Evolutionary conservation across 1,284 basidiomycete genomes (phyloP), one percentile per base, ranked within the genome.

Genomic region (Malassezia slooffiae): DNA sequence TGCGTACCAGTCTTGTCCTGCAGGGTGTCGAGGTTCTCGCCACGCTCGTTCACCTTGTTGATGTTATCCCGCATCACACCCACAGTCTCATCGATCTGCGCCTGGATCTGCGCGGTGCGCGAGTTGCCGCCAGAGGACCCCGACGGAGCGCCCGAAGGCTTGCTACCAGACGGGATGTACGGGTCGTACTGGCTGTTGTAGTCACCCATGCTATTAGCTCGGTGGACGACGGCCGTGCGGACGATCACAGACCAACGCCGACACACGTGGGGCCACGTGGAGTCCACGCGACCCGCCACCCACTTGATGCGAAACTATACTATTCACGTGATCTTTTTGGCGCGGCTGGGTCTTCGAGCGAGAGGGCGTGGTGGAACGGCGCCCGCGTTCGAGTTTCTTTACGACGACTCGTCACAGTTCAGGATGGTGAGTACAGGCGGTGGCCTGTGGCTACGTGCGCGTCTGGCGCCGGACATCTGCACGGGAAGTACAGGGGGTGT

Each of bases 11-110:
- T 96, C 78, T 96, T 96, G 74, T 95, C 89, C 73, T 96, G 91
- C 57, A 96, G 74, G 43, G 83, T 82, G 70, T 96, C 89, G 52
- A 97, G 74, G 56, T 87, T 75, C 74, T 96, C 91, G 63, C 90
- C 90, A 67, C 91, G 76, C 75, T 96, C 89, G 17, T 88, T 85
- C 24, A 95, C 89, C 49, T 63, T 63, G 47, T 63, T 58, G 50
- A 96, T 95, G 74, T 96, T 97, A 63, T 95, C 88, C 66, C 87
- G 79, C 91, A 96, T 96, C 64, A 93, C 89, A 38, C 83, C 85
- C 50, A 69, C 62, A 27, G 63, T 63, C 47, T 65, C 62, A 47
- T 67, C 64, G 35, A 67, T 66, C 50, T 67, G 62, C 12, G 55
- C 52, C 49, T 67, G 64, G 43, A 67, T 67, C 20, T 61, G 58